Evolutionary conservation across 495 filamentous ascomycete species (phyloP).

Genomic region (Penicillium turbatum): DNA sequence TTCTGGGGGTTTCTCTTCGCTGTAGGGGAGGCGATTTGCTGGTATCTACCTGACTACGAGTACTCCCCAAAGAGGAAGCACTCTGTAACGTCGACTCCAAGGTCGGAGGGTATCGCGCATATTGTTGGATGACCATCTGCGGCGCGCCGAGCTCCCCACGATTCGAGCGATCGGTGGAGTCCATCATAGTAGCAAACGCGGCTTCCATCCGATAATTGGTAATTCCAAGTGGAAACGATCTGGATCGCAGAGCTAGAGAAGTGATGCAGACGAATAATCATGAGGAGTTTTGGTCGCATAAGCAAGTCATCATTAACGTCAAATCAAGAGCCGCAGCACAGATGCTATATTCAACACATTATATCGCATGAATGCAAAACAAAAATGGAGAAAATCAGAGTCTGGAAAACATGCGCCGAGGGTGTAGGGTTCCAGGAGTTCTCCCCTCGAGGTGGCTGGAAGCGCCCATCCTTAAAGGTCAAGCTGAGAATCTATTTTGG

Average conservation of each 20-base stretch:
- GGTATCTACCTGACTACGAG: conserved; percentile 35
- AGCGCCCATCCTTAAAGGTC: conserved; percentile 21
- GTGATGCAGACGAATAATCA: conserved; percentile 9
- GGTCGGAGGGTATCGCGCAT: conserved; percentile 40
- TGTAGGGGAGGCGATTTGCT: conserved; percentile 40
- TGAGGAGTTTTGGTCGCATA: conserved; percentile 9
- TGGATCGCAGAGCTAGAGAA: background rate
- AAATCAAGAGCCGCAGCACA: background rate
- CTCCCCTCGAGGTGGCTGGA: conserved; percentile 29
- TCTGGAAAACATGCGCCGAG: conserved; percentile 3
- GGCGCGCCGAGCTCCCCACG: conserved; percentile 28
- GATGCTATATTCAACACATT: conserved; percentile 1
- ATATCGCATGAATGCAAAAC: background rate
- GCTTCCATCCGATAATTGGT: conserved; percentile 27
- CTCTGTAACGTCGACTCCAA: conserved; percentile 40
- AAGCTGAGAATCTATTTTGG: conserved; percentile 27
- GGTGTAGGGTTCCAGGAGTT: conserved; percentile 18
- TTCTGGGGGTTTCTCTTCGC: conserved; percentile 44
- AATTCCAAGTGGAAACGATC: background rate
- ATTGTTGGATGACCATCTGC: conserved; percentile 42
- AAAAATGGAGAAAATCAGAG: background rate
- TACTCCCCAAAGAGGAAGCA: conserved; percentile 43
- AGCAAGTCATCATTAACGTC: conserved; percentile 8
- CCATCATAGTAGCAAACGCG: conserved; percentile 33
- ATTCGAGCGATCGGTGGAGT: conserved; percentile 26